Percentiles rank a stretch among this genome's conserved stretches.
phyloP scores from a whole-genome alignment of 805 yeast species.

The Pichia phayaonensis region DNA sequence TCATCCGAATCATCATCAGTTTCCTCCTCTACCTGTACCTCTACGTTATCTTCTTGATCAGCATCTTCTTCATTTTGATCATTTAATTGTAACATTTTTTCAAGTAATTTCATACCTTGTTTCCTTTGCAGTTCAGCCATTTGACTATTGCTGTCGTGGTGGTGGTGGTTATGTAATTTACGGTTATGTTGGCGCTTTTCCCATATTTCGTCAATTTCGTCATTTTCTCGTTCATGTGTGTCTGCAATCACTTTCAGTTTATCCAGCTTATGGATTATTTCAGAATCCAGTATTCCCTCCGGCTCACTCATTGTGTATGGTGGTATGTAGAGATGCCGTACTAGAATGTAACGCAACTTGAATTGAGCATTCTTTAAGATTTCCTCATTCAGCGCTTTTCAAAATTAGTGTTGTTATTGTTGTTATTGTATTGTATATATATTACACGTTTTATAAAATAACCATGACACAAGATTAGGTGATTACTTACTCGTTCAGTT shows the following conservation, averaged over 20 bases:
- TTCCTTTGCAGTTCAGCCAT: neutral
- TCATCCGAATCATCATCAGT: slow-evolving; percentile 11
- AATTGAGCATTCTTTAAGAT: no score
- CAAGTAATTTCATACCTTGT: neutral
- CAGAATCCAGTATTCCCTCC: neutral
- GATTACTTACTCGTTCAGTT: neutral
- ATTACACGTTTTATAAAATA: neutral
- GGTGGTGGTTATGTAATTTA: neutral
- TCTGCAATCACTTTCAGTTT: slow-evolving; percentile 1
- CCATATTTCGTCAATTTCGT: slow-evolving; percentile 4
- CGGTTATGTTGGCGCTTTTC: slow-evolving; percentile 1
- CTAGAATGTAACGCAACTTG: no score
- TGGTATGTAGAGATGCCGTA: neutral
- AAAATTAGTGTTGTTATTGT: no score
- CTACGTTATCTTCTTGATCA: slow-evolving; percentile 1
- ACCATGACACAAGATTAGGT: neutral
- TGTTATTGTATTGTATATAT: no score
- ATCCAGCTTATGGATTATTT: slow-evolving; percentile 2
- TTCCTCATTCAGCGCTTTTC: no score
- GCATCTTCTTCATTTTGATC: neutral
- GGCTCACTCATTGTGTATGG: neutral
- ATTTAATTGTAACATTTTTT: neutral
- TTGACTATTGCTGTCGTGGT: no score
- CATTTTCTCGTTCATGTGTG: slow-evolving; percentile 2
- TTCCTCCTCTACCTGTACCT: slow-evolving; percentile 9